phyloP scores from a whole-genome alignment of 2,329 filamentous ascomycete species.

The Chaetomium sp. region DNA sequence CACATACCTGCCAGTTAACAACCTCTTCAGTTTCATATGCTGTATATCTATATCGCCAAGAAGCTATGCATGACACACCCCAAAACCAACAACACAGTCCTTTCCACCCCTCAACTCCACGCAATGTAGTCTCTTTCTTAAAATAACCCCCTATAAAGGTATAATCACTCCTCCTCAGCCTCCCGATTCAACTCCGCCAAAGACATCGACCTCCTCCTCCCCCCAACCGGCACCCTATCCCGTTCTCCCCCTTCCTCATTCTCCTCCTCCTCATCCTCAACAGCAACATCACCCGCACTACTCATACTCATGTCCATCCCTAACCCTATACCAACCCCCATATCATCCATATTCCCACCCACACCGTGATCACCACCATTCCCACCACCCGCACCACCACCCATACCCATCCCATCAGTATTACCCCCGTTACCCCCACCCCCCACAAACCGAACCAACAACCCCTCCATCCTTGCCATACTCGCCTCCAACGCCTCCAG shows the following conservation, averaged over 20 bases:
- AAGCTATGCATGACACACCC: no score
- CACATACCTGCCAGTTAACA: no score
- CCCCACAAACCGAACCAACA: slow-evolving; percentile 26
- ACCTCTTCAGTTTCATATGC: no score
- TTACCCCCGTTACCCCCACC: background rate
- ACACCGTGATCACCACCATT: background rate
- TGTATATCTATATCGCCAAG: background rate
- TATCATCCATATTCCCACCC: background rate
- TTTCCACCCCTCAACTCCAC: background rate
- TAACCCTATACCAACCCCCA: background rate
- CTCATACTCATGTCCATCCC: background rate
- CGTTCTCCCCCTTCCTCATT: background rate
- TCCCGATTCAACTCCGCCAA: slow-evolving; percentile 13
- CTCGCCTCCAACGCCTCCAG: slow-evolving; percentile 46
- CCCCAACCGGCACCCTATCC: background rate
- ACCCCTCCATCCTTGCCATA: slow-evolving; percentile 33
- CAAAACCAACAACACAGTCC: no score
- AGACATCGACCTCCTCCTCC: slow-evolving; percentile 3
- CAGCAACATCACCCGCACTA: background rate
- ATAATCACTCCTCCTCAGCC: slow-evolving; percentile 12
- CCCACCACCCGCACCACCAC: no score
- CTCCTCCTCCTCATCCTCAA: background rate
- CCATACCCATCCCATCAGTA: background rate
- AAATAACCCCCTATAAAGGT: background rate
- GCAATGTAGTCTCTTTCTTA: background rate